Conservation (phyloP, 345 rosid species). For the Pistacia atlantica region DNA sequence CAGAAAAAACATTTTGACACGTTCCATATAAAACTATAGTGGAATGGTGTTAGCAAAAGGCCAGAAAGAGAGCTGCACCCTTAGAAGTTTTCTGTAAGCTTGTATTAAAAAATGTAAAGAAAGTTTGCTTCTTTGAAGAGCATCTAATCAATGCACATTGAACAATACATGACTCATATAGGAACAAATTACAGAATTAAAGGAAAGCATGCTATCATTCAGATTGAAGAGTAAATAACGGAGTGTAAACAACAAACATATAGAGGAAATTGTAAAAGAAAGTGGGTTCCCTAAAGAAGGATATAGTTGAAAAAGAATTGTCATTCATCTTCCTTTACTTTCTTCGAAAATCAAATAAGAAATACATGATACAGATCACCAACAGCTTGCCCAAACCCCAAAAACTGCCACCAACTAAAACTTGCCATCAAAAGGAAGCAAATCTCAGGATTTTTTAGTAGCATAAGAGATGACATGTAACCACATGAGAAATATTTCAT, state of each 20-base stretch:
- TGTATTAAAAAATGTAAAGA: slow-evolving; percentile 1
- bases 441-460: background rate
- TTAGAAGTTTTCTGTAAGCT: background rate
- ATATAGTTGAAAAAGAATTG: background rate
- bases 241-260: background rate
- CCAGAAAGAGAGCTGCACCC: background rate
- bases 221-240: background rate
- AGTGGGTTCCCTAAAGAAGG: background rate
- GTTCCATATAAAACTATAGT: background rate
- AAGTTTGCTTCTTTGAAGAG: background rate
- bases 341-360: background rate
- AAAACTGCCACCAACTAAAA: no score
- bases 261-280: background rate
- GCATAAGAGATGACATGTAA: background rate
- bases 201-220: background rate
- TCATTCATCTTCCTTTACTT: background rate
- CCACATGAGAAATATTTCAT: background rate
- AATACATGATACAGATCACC: background rate
- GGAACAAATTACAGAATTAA: background rate
- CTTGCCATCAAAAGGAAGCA: no score
- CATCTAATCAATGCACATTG: background rate
- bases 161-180: background rate
- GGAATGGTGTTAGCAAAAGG: background rate
- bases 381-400: no score
- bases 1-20: background rate